Percentiles rank a stretch among this genome's conserved stretches.
Conservation (phyloP, 129 eudicot genomes). For the Flaveria trinervia region DNA sequence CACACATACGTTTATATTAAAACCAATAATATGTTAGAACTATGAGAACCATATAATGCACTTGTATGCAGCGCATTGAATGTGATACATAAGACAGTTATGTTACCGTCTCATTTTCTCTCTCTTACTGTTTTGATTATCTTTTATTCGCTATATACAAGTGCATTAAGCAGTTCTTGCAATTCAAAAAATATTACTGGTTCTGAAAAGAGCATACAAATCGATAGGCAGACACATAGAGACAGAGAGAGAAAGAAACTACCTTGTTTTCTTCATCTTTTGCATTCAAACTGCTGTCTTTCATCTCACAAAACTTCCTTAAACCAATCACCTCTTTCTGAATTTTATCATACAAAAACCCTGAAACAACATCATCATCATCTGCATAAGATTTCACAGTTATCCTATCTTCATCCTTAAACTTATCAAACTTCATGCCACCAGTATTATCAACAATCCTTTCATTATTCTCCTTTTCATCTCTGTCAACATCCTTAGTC, state of each 20-base stretch:
- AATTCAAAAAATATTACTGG: no score
- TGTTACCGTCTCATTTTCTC: no score
- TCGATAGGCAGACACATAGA: no score
- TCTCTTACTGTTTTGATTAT: no score
- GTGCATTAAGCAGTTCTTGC: no score
- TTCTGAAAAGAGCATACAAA: no score
- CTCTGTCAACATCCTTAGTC: conserved; percentile 51
- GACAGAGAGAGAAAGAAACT: neutral
- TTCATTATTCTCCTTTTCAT: conserved; percentile 56
- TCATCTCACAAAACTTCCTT: conserved; percentile 67
- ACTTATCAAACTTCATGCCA: conserved; percentile 29
- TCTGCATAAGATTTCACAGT: conserved; percentile 19
- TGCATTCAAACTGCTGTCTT: conserved; percentile 46
- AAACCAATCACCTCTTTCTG: conserved; percentile 85
- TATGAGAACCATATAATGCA: no score
- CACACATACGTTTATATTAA: no score
- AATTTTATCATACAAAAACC: conserved; percentile 80
- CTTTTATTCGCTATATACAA: no score
- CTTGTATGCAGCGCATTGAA: no score
- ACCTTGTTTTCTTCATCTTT: conserved; percentile 92
- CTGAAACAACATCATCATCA: conserved; percentile 74
- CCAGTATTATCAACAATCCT: conserved; percentile 36
- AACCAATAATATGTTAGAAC: no score
- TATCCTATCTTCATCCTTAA: conserved; percentile 31
- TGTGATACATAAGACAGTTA: no score